Evolutionary conservation across 1,139 yeast genomes (phyloP).

Genomic region (Suhomyces anneliseae): DNA sequence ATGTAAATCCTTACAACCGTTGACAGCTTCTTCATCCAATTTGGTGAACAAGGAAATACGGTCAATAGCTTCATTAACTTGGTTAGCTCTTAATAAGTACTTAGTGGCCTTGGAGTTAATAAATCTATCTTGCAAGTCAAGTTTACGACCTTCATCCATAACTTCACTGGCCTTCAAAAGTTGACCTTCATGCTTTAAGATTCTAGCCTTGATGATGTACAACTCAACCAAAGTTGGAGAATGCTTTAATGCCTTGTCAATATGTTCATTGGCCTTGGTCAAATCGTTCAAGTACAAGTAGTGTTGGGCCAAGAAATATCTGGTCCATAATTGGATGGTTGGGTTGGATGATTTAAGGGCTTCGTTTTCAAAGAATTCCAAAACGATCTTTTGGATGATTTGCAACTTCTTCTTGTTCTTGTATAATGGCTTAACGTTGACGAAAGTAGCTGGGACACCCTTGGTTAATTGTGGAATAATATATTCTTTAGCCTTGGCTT

Average conservation of each 20-base stretch:
- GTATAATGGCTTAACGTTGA: slow-evolving; percentile 80
- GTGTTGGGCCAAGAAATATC: slow-evolving; percentile 81
- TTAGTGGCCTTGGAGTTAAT: slow-evolving; percentile 87
- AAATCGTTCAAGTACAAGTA: slow-evolving; percentile 57
- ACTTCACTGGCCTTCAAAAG: slow-evolving; percentile 58
- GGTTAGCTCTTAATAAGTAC: slow-evolving; percentile 78
- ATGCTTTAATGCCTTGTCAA: slow-evolving; percentile 66
- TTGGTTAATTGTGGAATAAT: slow-evolving; percentile 61
- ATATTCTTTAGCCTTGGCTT: slow-evolving; percentile 48
- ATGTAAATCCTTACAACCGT: slow-evolving; percentile 86
- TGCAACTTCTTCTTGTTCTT: slow-evolving; percentile 46
- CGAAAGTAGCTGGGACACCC: slow-evolving; percentile 91
- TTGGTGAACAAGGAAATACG: slow-evolving; percentile 80
- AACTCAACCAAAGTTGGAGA: slow-evolving; percentile 85
- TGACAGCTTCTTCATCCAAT: slow-evolving; percentile 67
- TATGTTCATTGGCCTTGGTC: slow-evolving; percentile 51
- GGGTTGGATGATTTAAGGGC: slow-evolving; percentile 41
- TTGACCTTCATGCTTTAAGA: slow-evolving; percentile 71
- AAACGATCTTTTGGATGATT: slow-evolving; percentile 55
- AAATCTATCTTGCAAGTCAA: slow-evolving; percentile 89
- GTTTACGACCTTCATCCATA: slow-evolving; percentile 69
- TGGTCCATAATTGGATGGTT: slow-evolving; percentile 68
- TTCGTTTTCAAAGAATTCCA: slow-evolving; percentile 40
- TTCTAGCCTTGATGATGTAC: slow-evolving; percentile 76
- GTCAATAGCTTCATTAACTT: slow-evolving; percentile 72